Base-by-base conservation (phyloP, 371 early-diverging fungal species). In the Syncephalastrum racemosum region DNA sequence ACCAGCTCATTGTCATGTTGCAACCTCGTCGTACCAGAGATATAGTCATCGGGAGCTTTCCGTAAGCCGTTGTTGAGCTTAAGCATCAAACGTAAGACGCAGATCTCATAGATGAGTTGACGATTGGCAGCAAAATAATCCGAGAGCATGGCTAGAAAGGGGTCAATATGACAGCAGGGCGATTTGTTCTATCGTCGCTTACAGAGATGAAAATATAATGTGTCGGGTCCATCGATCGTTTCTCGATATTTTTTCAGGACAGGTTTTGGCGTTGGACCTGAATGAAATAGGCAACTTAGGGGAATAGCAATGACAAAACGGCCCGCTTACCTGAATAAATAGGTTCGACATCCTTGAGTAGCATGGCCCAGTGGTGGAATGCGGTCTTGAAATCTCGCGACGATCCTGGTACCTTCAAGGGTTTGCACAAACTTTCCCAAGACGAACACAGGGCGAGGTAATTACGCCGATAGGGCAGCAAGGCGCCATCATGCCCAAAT, bases 391-490 rank as follows among this genome's bases (percentile, higher is more conserved):
- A 85, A 3, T 81, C 65, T 54, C 75, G 71, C 0, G 71, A 53
- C 46, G 55, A 27, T 1, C 47, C 50, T 15, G 60, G 50, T 8
- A 61, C 57, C 2, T 65, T 50, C 19, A 75, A 71, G 24, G 62
- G 67, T 41, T 64, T 64, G 60, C 68, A 84, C 2, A 86, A 70
- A 0, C 83, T 86, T n/a, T 76, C 65, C 80, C 82, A 81, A 1
- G 83, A 79, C 36, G 72, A 73, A 4, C 86, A 77, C 20, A 83
- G 56, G 0, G 86, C 87, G 4, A 87, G 62, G 40, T 85, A 78
- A 57, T 84, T 68, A 8, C 68, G 64, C 58, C 80, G 70, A 44
- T 77, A 79, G 2, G 59, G 60, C 18, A 79, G 55, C n/a, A 84
- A 45, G 6, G 65, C 62, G 8, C 40, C 50, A 46, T 84, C 85